A percentile compares a stretch with the other conserved stretches of the same genome.
These are phyloP conservation scores for Naematelia encephala DNA, from an alignment of 768 basidiomycete species.

Conservation along the genomic window DNA sequence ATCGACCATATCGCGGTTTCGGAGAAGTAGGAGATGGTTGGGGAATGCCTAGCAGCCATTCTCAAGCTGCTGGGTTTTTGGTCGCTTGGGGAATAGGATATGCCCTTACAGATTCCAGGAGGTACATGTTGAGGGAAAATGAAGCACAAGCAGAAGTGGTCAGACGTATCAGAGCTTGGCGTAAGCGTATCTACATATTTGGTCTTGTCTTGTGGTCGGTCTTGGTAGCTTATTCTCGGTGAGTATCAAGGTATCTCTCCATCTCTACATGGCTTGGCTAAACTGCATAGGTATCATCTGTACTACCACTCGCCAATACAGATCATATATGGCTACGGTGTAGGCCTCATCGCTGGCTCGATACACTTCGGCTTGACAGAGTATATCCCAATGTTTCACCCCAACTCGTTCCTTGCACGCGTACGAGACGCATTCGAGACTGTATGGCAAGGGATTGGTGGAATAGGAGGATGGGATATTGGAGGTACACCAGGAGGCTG, in stretches of 20 bases:
- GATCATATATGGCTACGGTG: slow-evolving; percentile 34
- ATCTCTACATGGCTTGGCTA: too few species aligned
- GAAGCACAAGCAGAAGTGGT: neutral
- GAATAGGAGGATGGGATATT: slow-evolving; percentile 33
- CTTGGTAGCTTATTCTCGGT: slow-evolving; percentile 46
- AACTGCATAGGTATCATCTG: slow-evolving; percentile 39
- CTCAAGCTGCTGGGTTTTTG: slow-evolving; percentile 41
- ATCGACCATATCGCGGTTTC: slow-evolving; percentile 35
- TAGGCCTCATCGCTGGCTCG: slow-evolving; percentile 25
- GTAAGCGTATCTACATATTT: slow-evolving; percentile 21
- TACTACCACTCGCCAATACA: slow-evolving; percentile 45
- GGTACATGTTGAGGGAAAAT: slow-evolving; percentile 3
- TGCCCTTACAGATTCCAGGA: slow-evolving; percentile 12
- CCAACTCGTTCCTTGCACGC: slow-evolving; percentile 12
- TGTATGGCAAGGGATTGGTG: slow-evolving; percentile 34
- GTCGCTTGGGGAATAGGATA: slow-evolving; percentile 39
- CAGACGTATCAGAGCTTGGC: slow-evolving; percentile 5
- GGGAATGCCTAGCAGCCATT: slow-evolving; percentile 50
- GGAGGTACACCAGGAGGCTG: slow-evolving; percentile 37
- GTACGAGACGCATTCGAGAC: slow-evolving; percentile 14
- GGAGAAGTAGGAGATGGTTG: slow-evolving; percentile 44
- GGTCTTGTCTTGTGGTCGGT: slow-evolving; percentile 41
- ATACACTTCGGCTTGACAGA: slow-evolving; percentile 30
- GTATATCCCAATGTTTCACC: slow-evolving; percentile 32
- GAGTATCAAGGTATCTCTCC: neutral